Evolutionary conservation across 352 stramenopile species (phyloP).

Genomic region (Blastocystis sp.): DNA sequence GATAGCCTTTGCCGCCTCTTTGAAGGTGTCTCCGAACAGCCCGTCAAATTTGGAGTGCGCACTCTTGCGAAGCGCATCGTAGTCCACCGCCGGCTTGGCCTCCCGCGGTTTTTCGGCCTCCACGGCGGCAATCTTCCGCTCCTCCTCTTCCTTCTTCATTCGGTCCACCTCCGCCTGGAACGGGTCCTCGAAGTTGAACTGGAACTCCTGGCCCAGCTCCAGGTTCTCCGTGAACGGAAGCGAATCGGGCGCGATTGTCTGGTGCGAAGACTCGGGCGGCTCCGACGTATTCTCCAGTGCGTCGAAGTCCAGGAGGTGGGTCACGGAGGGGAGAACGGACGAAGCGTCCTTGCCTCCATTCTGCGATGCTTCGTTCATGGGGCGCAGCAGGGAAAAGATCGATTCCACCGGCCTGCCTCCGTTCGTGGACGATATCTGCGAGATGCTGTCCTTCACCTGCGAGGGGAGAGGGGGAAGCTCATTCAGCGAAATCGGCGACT

Average conservation of each 20-base stretch:
- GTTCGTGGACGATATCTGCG: background rate
- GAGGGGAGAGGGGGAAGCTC: conserved; percentile 57
- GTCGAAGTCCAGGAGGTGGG: conserved; percentile 13
- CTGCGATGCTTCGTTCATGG: conserved; percentile 17
- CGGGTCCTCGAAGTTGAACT: background rate
- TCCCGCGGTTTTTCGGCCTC: background rate
- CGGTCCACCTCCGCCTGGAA: conserved; percentile 33
- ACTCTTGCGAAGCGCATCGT: conserved; percentile 1
- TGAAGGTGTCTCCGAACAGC: conserved; percentile 3
- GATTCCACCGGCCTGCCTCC: conserved; percentile 12
- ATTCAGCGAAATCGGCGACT: background rate
- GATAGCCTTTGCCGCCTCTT: background rate
- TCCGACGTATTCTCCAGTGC: background rate
- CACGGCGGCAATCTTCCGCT: background rate
- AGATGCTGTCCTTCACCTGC: conserved; percentile 58
- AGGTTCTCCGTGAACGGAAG: conserved; percentile 28
- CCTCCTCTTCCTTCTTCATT: conserved; percentile 22
- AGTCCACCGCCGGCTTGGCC: background rate
- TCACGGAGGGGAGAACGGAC: background rate
- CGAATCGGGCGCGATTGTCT: background rate
- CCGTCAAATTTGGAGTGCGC: conserved; percentile 1
- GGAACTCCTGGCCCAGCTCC: background rate
- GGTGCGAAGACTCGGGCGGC: background rate
- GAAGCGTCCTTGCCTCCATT: no score
- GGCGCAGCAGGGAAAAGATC: conserved; percentile 58